These are phyloP conservation scores for Gracilaria domingensis DNA, from an alignment of 23 red algal species.

Conservation along the genomic window DNA sequence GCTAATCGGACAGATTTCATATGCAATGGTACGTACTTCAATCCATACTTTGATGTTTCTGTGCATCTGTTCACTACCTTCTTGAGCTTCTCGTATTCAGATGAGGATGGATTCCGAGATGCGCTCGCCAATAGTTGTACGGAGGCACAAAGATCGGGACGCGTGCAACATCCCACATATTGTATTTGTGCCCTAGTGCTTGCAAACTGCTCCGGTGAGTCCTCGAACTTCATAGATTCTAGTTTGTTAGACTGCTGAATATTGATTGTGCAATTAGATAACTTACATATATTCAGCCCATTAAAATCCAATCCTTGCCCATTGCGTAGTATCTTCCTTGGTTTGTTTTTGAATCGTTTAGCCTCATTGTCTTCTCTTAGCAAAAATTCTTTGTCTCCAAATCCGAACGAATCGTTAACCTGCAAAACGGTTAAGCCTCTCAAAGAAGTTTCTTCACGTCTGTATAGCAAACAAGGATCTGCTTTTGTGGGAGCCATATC, in stretches of 20 bases:
- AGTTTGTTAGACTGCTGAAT: conserved; percentile 17
- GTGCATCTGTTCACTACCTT: neutral
- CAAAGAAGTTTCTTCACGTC: neutral
- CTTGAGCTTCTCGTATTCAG: conserved; percentile 1
- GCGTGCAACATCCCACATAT: conserved; percentile 22
- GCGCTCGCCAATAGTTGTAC: neutral
- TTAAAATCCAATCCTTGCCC: neutral
- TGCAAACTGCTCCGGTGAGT: neutral
- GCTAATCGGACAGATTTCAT: neutral
- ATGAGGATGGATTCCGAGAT: neutral
- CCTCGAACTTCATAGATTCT: neutral
- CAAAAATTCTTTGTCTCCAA: conserved; percentile 14
- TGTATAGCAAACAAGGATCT: conserved; percentile 52
- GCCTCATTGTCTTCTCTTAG: conserved; percentile 22
- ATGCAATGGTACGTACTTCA: conserved; percentile 7
- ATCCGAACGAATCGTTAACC: conserved; percentile 24
- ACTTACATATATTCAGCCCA: neutral
- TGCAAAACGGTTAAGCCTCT: conserved; percentile 7
- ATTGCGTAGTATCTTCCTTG: neutral
- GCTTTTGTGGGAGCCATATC: conserved; percentile 23
- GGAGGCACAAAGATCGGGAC: neutral
- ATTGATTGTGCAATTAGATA: neutral
- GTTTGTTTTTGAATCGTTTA: conserved; percentile 1
- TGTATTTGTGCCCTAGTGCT: conserved; percentile 1
- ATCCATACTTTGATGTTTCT: neutral